Conservation (phyloP, 2,329 filamentous ascomycete species). For the Colletotrichum sp. region DNA sequence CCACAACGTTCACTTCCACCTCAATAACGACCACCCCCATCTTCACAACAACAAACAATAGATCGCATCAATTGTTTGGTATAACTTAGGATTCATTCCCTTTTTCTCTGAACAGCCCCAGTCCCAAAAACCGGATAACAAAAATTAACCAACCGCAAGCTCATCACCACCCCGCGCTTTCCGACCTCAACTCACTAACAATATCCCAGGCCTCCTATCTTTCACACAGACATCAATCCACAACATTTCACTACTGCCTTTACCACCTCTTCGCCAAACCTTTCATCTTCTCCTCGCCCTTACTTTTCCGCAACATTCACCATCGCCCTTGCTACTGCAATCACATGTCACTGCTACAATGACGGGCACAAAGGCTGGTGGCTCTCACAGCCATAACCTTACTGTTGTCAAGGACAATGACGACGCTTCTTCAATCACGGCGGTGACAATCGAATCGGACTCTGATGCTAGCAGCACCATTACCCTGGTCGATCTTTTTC, state of each 20-base stretch:
- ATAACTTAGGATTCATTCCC: not conserved
- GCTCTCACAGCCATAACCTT: not conserved
- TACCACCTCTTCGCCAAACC: not conserved
- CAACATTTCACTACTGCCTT: not conserved
- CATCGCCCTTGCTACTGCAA: not conserved
- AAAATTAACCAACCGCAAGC: not conserved
- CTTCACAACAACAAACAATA: not conserved
- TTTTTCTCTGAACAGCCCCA: not conserved
- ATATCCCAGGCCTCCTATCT: not conserved
- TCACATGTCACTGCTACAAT: not conserved
- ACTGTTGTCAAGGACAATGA: not conserved
- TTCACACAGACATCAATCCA: not conserved
- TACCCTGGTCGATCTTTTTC: slow-evolving; percentile 9
- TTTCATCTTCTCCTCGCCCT: not conserved
- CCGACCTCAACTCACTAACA: not conserved
- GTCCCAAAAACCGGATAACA: not conserved
- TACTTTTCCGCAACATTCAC: not conserved
- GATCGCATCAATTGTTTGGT: not conserved
- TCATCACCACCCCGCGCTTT: not conserved
- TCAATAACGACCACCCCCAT: not conserved
- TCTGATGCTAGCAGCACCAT: not conserved
- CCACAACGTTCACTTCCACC: not conserved
- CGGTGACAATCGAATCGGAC: not conserved
- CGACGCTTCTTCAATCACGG: not conserved
- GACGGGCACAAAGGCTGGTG: not conserved